Conservation (phyloP, 352 stramenopile genomes). For the Globisporangium carolinianum region DNA sequence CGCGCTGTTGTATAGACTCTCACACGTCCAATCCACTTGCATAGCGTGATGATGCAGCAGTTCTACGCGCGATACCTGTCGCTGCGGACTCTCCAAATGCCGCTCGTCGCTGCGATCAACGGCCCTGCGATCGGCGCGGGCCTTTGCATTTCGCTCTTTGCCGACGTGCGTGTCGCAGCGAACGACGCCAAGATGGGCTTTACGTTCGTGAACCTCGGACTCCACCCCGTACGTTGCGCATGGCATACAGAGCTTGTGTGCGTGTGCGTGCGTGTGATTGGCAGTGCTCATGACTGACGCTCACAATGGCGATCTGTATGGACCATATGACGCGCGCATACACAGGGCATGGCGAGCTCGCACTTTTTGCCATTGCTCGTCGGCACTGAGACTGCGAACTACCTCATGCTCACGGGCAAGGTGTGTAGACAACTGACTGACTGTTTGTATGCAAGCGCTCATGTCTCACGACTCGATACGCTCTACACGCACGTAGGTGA, state of each 20-base stretch:
- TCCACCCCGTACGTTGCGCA: conserved; percentile 44
- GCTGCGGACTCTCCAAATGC: conserved; percentile 70
- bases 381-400: conserved; percentile 47
- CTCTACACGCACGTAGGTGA: conserved; percentile 17
- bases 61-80: conserved; percentile 84
- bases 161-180: conserved; percentile 64
- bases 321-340: too few relatives aligned
- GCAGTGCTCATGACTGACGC: neutral
- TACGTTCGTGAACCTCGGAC: conserved; percentile 81
- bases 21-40: neutral
- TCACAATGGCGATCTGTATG: neutral
- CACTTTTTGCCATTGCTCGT: conserved; percentile 75
- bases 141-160: conserved; percentile 79
- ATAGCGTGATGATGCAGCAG: conserved; percentile 67
- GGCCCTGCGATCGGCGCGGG: conserved; percentile 74
- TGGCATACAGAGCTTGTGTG: neutral
- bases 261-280: neutral
- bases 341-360: conserved; percentile 72
- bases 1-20: neutral
- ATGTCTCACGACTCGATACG: too few relatives aligned
- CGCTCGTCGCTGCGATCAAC: conserved; percentile 82
- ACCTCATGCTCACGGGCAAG: conserved; percentile 75
- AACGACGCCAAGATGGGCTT: conserved; percentile 79
- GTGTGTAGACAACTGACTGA: conserved; percentile 3
- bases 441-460: neutral